phyloP scores from a whole-genome alignment of 2,329 filamentous ascomycete genomes.

The Diaporthe capsici region DNA sequence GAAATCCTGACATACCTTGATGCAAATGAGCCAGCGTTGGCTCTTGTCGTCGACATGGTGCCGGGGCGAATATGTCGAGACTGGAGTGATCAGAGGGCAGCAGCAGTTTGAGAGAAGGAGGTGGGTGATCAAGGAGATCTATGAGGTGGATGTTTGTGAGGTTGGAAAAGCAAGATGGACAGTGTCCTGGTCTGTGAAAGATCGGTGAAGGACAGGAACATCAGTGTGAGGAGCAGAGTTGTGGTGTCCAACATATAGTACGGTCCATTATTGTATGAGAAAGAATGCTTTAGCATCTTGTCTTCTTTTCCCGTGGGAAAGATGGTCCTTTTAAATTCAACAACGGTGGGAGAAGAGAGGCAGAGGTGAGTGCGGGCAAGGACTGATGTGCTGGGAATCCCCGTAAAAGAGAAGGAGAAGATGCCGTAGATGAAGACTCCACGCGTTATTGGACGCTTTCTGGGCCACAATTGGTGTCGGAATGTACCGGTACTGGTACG shows the following conservation, averaged over 20 bases:
- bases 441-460: too few relatives aligned
- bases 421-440: too few relatives aligned
- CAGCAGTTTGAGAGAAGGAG: neutral
- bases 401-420: too few relatives aligned
- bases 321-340: neutral
- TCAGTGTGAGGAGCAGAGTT: neutral
- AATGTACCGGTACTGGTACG: too few relatives aligned
- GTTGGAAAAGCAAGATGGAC: neutral
- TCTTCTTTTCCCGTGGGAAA: neutral
- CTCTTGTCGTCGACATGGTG: slow-evolving; percentile 4
- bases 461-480: too few relatives aligned
- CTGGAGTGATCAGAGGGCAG: neutral
- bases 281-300: neutral
- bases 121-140: neutral
- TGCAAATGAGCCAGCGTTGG: neutral
- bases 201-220: neutral
- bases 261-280: neutral
- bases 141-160: neutral
- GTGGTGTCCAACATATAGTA: neutral
- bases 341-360: neutral
- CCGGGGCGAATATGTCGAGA: too few relatives aligned
- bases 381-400: neutral
- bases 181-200: neutral
- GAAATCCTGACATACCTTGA: neutral
- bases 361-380: neutral